These are phyloP conservation scores for Phytomonas sp. DNA, from an alignment of 208 protist genomes.

Conservation along the genomic window DNA sequence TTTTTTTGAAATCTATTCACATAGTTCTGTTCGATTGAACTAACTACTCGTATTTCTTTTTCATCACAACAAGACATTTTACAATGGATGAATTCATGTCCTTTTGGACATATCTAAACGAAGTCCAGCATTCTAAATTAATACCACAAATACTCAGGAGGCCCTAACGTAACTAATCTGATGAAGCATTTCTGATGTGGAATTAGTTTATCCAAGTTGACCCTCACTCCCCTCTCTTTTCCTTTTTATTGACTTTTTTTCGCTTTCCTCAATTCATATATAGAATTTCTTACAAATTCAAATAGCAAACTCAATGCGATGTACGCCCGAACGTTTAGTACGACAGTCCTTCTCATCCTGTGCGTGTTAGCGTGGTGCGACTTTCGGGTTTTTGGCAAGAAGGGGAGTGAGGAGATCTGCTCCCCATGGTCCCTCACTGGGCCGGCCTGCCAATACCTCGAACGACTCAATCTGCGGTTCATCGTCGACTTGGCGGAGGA, in stretches of 20 bases:
- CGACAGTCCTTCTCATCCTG: too few species aligned
- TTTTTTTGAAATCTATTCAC: background rate
- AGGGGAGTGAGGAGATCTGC: background rate
- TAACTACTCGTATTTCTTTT: background rate
- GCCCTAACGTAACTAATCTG: background rate
- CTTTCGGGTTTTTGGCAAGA: background rate
- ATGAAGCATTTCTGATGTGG: background rate
- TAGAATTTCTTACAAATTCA: background rate
- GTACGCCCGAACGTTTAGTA: too few species aligned
- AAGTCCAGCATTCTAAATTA: background rate
- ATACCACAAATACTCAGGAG: background rate
- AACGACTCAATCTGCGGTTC: slow-evolving; percentile 67
- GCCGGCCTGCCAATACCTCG: slow-evolving; percentile 29
- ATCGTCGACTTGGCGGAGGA: slow-evolving; percentile 42
- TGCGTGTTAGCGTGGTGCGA: background rate
- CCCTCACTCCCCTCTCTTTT: too few species aligned
- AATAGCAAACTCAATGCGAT: background rate
- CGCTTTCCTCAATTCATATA: background rate
- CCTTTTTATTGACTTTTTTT: too few species aligned
- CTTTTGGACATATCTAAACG: background rate
- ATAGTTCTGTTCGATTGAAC: background rate
- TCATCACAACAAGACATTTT: background rate
- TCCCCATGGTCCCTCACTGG: slow-evolving; percentile 3
- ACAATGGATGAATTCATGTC: background rate
- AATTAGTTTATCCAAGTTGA: background rate